A percentile compares a stretch with the other conserved stretches of the same genome.
Conservation (phyloP, 2,329 filamentous ascomycete species). For the Tolypocladium amazonense region DNA sequence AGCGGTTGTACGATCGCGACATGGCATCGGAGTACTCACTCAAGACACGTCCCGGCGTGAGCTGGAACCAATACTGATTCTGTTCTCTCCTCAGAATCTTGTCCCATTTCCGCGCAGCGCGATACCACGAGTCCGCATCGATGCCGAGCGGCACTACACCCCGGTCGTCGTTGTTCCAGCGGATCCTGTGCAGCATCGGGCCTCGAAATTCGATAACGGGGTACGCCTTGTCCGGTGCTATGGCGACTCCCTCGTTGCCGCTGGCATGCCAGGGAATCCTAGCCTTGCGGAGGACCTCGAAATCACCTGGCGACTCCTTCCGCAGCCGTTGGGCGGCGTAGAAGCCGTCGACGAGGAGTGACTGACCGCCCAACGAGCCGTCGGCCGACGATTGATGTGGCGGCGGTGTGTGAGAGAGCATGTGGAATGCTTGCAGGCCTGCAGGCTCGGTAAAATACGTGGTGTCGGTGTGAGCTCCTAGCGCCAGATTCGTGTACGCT, state of each 20-base stretch:
- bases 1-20: not conserved
- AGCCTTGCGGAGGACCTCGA: slow-evolving; percentile 42
- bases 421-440: slow-evolving; percentile 84
- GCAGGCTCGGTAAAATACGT: slow-evolving; percentile 93
- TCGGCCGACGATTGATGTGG: slow-evolving; percentile 20
- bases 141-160: slow-evolving; percentile 51
- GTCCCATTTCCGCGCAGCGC: slow-evolving; percentile 66
- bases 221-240: slow-evolving; percentile 58
- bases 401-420: slow-evolving; percentile 58
- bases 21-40: slow-evolving; percentile 40
- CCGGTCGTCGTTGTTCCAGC: slow-evolving; percentile 92
- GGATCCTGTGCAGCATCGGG: slow-evolving; percentile 43
- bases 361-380: slow-evolving; percentile 53
- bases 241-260: slow-evolving; percentile 74
- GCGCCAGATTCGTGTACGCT: slow-evolving; percentile 76
- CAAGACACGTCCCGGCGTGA: slow-evolving; percentile 67
- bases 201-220: slow-evolving; percentile 60
- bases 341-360: slow-evolving; percentile 81
- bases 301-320: slow-evolving; percentile 42
- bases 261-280: slow-evolving; percentile 73
- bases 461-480: slow-evolving; percentile 84
- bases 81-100: slow-evolving; percentile 53
- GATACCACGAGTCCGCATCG: slow-evolving; percentile 59
- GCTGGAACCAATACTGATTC: slow-evolving; percentile 69
- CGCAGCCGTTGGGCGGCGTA: slow-evolving; percentile 53